Conservation (phyloP, 2,329 filamentous ascomycete genomes). For the Colletotrichum endophyticum region DNA sequence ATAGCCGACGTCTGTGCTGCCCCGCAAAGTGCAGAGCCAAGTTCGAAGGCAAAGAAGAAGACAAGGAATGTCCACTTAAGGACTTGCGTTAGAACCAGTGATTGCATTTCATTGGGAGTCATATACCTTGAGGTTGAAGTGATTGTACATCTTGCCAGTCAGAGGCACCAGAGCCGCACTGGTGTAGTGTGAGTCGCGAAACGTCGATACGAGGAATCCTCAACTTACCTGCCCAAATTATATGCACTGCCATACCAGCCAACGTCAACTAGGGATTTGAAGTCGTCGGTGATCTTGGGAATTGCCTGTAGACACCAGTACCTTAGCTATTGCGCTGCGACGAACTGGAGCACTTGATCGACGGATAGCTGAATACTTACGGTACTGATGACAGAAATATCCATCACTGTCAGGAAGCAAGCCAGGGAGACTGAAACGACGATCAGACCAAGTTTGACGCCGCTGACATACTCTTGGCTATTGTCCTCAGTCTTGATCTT, state of each 20-base stretch:
- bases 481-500: rapidly evolving
- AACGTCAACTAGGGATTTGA: background rate
- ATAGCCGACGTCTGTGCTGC: background rate
- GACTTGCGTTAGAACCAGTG: background rate
- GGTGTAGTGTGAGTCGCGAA: background rate
- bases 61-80: slow-evolving; percentile 31
- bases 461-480: background rate
- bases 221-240: background rate
- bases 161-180: background rate
- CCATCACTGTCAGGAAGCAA: background rate
- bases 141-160: background rate
- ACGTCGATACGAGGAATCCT: background rate
- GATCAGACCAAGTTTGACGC: background rate
- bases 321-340: background rate
- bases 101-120: rapidly evolving
- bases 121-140: background rate
- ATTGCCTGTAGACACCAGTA: background rate
- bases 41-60: slow-evolving; percentile 32
- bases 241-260: background rate
- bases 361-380: background rate
- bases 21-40: slow-evolving; percentile 4
- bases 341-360: background rate
- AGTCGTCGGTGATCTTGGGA: background rate
- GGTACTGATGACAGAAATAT: background rate
- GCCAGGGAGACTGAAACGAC: background rate